Evolutionary conservation across 208 protist species (phyloP), one percentile per base, ranked within the genome.

Genomic region (Polymyxa betae): DNA sequence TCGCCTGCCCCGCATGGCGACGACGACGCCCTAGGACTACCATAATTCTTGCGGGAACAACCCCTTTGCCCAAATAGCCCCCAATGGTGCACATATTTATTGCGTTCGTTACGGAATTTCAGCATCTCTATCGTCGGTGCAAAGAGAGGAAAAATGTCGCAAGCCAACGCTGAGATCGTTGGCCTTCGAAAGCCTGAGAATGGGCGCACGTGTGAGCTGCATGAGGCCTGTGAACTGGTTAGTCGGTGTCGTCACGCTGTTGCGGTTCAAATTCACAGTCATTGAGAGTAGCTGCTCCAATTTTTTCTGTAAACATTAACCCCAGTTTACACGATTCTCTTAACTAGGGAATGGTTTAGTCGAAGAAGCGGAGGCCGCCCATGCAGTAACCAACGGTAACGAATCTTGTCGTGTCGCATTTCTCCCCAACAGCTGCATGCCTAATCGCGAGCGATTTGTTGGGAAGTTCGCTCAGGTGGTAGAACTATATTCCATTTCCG

Each of bases 401-500:
- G 72, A 82, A 43, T 43, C 35, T 5, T 82, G 72, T 82, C 72
- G 72, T 45, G n/a, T 82, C 72, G 72, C 16, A 82, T 82, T 45
- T n/a, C 72, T 82, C 10, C 72, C 72, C 40, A 35, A 43, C 16
- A 82, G 72, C 72, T 82, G 40, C 40, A 40, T 45, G 5, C n/a
- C n/a, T 20, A 82, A 38, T 45, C 72, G 72, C 35, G 72, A 43
- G n/a, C 72, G 72, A 82, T 82, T 40, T 43, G 72, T 82, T 5
- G 72, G 72, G 12, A 82, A 43, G 40, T 82, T 82, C 40, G 72
- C 72, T 20, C 72, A 82, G n/a, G 72, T 82, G n/a, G 72, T 82
- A 35, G 72, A 82, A n/a, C 72, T 82, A 43, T 60, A 60, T 60
- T 5, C 49, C 5, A 29, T 5, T 24, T 82, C 72, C 35, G 72